phyloP scores from a whole-genome alignment of 208 protist species.

The Tetramitus jugosus region DNA sequence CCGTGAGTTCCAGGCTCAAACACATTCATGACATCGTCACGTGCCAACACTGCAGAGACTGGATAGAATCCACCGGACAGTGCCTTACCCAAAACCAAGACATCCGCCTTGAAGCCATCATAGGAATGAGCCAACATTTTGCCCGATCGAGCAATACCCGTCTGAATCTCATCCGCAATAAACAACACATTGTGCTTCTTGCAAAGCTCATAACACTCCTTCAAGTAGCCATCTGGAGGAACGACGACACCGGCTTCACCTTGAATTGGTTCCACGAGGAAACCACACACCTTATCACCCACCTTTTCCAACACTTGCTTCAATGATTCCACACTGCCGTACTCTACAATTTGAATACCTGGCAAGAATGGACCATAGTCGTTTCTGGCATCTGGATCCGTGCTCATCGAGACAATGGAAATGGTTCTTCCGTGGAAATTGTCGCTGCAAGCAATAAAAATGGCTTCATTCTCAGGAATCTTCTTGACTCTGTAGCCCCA shows the following conservation, averaged over 20 bases:
- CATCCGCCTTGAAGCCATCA: conserved; percentile 57
- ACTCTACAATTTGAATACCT: conserved; percentile 57
- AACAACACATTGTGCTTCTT: conserved; percentile 70
- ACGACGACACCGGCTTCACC: conserved; percentile 76
- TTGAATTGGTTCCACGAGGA: conserved; percentile 85
- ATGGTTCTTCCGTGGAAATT: conserved; percentile 81
- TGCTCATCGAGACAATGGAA: conserved; percentile 57
- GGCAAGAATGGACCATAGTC: conserved; percentile 66
- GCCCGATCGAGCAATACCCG: conserved; percentile 39
- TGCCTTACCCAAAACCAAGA: conserved; percentile 77
- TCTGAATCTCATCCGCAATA: conserved; percentile 55
- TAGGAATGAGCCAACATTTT: conserved; percentile 41
- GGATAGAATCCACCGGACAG: conserved; percentile 75
- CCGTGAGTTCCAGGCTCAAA: conserved; percentile 65
- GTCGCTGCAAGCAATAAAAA: conserved; percentile 41
- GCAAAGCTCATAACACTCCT: conserved; percentile 43
- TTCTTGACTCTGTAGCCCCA: conserved; percentile 76
- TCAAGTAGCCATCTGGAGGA: conserved; percentile 39
- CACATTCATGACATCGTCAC: conserved; percentile 64
- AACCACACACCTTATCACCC: conserved; percentile 44
- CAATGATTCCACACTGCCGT: conserved; percentile 59
- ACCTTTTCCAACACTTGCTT: conserved; percentile 37
- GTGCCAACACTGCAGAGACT: conserved; percentile 60
- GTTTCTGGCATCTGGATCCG: conserved; percentile 48
- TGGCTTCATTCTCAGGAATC: conserved; percentile 52